Base-by-base conservation (phyloP, 495 filamentous ascomycete species). In the Daldinia loculata region DNA sequence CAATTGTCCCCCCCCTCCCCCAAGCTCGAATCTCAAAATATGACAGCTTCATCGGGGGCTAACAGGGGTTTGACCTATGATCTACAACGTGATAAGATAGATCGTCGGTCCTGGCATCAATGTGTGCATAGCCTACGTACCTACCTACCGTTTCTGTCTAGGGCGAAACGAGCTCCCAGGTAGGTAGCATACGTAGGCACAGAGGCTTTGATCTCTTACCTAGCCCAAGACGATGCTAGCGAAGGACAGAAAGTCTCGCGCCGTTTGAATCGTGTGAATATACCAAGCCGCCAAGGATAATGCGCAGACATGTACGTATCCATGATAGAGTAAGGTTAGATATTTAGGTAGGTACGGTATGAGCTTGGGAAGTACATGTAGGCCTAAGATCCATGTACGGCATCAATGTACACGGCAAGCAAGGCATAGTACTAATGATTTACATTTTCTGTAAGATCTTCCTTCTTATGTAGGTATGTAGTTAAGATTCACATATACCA, bases 281-380 rank as follows among this genome's bases (percentile, higher is more conserved):
- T 56, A 52, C 53, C 36, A 61, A 51, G 34, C 17, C 36, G 60
- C 66, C 43, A 69, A 60, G 56, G n/a, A 30, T 12, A 11, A 51
- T 11, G 17, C 24, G 36, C 53, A 57, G 6, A n/a, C 15, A 58
- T 19, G 2, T 63, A 41, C 32, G 38, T 63, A 41, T 57, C n/a
- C 26, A 27, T 39, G 55, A 36, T 70, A 65, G 48, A 55, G 59
- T 52, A 69, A 69, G 56, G 36, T 64, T 55, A 6, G 26, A 3
- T 5, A 6, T 5, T 45, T 11, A 34, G 32, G 12, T 36, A 36
- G 43, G 39, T 29, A 22, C 60, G 43, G 39, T 29, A 22, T 66
- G 55, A 56, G 38, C 14, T 63, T 41, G 8, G 41, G 27, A 38
- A 12, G 38, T 26, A 26, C 3, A 3, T 26, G 24, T 36, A 53